Base-by-base conservation (phyloP, 371 early-diverging fungal species). In the Syncephalastrum contaminatum region DNA sequence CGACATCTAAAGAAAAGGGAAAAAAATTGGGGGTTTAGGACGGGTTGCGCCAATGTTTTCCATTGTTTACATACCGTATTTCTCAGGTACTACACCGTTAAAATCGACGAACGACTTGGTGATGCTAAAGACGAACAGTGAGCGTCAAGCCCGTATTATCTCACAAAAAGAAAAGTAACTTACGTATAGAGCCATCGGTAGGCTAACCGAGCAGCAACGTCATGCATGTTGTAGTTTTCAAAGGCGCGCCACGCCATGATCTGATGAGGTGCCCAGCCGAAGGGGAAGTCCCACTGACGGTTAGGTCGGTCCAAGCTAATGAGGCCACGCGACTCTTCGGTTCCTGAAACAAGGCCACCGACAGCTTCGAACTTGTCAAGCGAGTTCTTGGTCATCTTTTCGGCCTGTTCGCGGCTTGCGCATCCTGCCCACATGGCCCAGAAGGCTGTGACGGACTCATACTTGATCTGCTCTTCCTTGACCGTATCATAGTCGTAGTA, bases 201-300 rank as follows among this genome's bases (percentile, higher is more conserved):
- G 14, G 92, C 92, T 20, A 91, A 67, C 16, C 96, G 82, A 6
- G 85, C 75, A 3, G 96, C 91, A 21, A 87, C 89, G 25, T 85
- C 86, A 45, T 58, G 60, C 67, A 83, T 91, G 5, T 93, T 94
- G 71, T 97, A 98, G 55, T 84, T 83, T 56, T 84, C 84, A 51
- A 96, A 78, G 2, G 92, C 97, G 57, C 84, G 77, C 98, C 98
- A 98, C 1, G 96, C 91, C 65, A 98, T 76, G 46, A 98, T 97
- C 69, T 98, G 98, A 72, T 97, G 97, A 45, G 98, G 98, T 21
- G 96, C 96, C 98, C 98, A 97, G 12, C 98, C 95, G 61, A 86
- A 95, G 1, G 93, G 94, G 60, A 87, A 94, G 64, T 97, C 98
- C 97, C 97, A 97, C 63, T 98, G 98, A 41, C 97, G 87, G 59